Base-by-base conservation (phyloP, 495 filamentous ascomycete species). In the Chaetomium cochliodes region DNA sequence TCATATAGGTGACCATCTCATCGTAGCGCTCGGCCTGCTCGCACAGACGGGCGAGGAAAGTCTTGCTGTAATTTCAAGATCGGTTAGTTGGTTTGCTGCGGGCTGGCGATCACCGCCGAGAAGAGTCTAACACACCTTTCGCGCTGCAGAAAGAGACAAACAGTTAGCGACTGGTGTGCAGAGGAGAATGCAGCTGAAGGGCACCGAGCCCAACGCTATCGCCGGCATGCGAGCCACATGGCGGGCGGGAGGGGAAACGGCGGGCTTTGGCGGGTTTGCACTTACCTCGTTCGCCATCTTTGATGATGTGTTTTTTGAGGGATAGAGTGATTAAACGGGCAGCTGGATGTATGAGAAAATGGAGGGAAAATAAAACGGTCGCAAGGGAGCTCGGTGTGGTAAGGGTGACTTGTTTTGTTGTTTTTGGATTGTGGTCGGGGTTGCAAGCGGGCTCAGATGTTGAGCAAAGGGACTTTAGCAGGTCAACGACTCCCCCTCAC, bases 1-100 rank as follows among this genome's bases (percentile, higher is more conserved):
- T 99, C 94, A 99, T 99, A 85, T 91, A 99, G 75, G 88, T 92
- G 71, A 99, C 94, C 94, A 99, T 99, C 83, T 99, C 94, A 92
- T 99, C 94, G 79, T 99, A 99, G 78, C 94, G 94, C 87, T 99
- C 94, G 76, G 94, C 94, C 89, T 99, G 94, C 91, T 99, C 94
- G 86, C 94, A 98, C 77, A 99, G 92, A 84, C 94, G 88, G 76
- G 94, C 94, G 77, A 99, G 92, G 86, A 99, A 99, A 73, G 94
- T 99, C 89, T 99, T 98, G 90, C 96, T 98, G 80, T 74, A 77
- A 67, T 61, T 64, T 67, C 63, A 15, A 18, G 13, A 66, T 51
- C 63, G 65, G 68, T 70, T 65, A 76, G 78, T 65, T 65, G 76
- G 78, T 66, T 50, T 28, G 53, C 33, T 42, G 63, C 57, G 60